A percentile compares a stretch with the other conserved stretches of the same genome.
Conservation (phyloP, 2,329 filamentous ascomycete genomes). For the Dothistroma septosporum region DNA sequence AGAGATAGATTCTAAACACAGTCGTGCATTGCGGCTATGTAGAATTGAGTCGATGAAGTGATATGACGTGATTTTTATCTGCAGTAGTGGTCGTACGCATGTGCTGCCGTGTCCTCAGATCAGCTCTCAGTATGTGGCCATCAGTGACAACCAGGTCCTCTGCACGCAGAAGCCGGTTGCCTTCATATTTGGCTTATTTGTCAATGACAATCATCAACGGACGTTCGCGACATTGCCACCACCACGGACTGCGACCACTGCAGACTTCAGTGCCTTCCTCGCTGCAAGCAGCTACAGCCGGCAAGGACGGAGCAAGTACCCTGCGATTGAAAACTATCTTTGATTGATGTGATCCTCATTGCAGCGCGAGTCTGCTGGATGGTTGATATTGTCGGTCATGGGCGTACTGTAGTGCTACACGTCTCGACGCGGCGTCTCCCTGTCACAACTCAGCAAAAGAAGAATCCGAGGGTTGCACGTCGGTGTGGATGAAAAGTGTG, state of each 20-base stretch:
- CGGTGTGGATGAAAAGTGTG: conserved; percentile 1
- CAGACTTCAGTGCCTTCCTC: conserved; percentile 20
- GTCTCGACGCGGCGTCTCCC: conserved; percentile 9
- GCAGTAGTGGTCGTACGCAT: neutral
- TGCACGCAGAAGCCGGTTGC: conserved; percentile 24
- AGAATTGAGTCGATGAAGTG: conserved; percentile 8
- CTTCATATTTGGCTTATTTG: conserved; percentile 33
- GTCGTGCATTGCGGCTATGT: conserved; percentile 4
- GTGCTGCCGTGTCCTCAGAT: conserved; percentile 29
- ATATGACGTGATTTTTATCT: conserved; percentile 6
- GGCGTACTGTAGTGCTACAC: conserved; percentile 25
- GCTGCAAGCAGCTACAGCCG: conserved; percentile 10
- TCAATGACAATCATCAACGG: conserved; percentile 28
- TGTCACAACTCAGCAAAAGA: conserved; percentile 9
- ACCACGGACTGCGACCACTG: conserved; percentile 11
- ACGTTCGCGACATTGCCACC: conserved; percentile 18
- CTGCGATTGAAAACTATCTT: conserved; percentile 40
- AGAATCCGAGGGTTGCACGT: neutral
- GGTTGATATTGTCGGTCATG: conserved; percentile 25
- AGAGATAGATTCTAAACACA: conserved; percentile 43
- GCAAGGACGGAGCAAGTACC: conserved; percentile 32
- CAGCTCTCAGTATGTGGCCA: conserved; percentile 33
- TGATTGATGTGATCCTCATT: conserved; percentile 26
- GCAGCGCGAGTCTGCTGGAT: conserved; percentile 23
- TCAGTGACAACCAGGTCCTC: conserved; percentile 28